phyloP scores from a whole-genome alignment of 495 filamentous ascomycete species.

The Chaetomium tenue region DNA sequence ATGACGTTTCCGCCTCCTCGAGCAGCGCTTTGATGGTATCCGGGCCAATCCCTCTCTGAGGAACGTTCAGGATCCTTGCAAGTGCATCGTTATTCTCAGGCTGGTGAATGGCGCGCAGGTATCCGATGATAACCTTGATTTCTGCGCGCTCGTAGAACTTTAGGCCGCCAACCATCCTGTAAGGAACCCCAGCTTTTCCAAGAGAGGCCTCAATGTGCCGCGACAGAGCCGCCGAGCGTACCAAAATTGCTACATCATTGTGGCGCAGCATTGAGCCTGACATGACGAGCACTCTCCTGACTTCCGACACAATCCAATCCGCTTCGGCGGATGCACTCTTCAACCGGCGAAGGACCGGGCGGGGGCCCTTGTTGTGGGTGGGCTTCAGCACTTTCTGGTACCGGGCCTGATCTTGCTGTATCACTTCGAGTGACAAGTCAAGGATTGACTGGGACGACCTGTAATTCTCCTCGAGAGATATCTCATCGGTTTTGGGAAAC shows the following conservation, averaged over 20 bases:
- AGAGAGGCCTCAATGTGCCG: conserved; percentile 80
- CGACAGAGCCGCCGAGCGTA: conserved; percentile 81
- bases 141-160: conserved; percentile 92
- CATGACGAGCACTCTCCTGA: conserved; percentile 66
- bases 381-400: conserved; percentile 75
- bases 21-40: conserved; percentile 69
- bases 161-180: conserved; percentile 88
- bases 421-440: conserved; percentile 74
- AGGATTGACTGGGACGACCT: conserved; percentile 91
- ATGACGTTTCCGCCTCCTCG: conserved; percentile 68
- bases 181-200: conserved; percentile 82
- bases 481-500: conserved; percentile 73
- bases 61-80: conserved; percentile 80
- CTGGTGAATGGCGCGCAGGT: conserved; percentile 81
- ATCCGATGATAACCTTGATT: conserved; percentile 86
- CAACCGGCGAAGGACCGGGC: conserved; percentile 80
- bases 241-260: conserved; percentile 80
- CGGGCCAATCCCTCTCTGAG: conserved; percentile 78
- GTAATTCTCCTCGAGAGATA: conserved; percentile 94
- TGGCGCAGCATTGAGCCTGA: conserved; percentile 69
- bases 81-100: conserved; percentile 87
- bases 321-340: conserved; percentile 73
- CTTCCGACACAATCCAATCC: conserved; percentile 84
- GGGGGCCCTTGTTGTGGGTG: conserved; percentile 75
- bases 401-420: conserved; percentile 83